These are phyloP conservation scores for Ganoderma boninense DNA, from an alignment of 1,284 basidiomycete species.

Conservation along the genomic window DNA sequence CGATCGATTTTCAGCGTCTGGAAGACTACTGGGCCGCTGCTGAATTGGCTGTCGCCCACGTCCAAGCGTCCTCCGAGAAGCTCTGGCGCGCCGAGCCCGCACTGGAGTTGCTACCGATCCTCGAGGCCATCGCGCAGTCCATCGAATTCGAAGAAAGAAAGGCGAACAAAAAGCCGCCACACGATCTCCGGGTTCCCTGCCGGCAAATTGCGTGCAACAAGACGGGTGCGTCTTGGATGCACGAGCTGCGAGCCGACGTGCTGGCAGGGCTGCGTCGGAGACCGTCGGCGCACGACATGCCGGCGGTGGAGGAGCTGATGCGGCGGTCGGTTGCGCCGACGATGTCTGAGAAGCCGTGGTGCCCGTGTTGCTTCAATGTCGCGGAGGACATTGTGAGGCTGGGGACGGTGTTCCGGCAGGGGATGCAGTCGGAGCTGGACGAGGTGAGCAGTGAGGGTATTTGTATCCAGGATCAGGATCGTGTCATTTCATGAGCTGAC, in stretches of 20 bases:
- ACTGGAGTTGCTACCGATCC: background rate
- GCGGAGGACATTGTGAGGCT: slow-evolving; percentile 4
- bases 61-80: background rate
- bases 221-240: background rate
- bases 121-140: background rate
- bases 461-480: background rate
- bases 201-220: background rate
- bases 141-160: background rate
- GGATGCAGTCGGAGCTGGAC: background rate
- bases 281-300: background rate
- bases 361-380: slow-evolving; percentile 6
- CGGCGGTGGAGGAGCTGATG: background rate
- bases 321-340: background rate
- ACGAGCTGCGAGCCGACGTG: background rate
- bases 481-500: background rate
- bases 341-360: slow-evolving; percentile 5
- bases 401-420: background rate
- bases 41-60: background rate
- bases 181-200: background rate
- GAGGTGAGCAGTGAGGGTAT: background rate
- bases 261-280: background rate
- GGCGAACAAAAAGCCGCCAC: background rate
- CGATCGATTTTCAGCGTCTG: background rate
- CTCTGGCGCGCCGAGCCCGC: background rate
- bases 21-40: background rate